Evolutionary conservation across 2,329 filamentous ascomycete species (phyloP).

Genomic region (Cladosporium sphaerospermum): DNA sequence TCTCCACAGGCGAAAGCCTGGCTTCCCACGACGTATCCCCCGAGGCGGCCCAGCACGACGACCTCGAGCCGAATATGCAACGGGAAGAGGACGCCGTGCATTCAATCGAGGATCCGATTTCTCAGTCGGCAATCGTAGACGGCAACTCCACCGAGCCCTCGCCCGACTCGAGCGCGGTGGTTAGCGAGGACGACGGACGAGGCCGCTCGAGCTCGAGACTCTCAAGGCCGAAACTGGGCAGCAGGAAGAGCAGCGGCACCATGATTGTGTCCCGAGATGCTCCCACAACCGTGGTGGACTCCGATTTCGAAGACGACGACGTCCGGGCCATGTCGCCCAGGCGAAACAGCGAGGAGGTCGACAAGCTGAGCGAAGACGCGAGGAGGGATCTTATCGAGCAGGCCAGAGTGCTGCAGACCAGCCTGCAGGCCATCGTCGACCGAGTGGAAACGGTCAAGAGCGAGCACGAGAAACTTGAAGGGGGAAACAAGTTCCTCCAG

Average conservation of each 20-base stretch:
- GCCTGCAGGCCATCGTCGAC: constrained; percentile 81
- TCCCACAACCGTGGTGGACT: constrained; percentile 50
- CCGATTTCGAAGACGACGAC: constrained; percentile 76
- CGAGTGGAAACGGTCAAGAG: constrained; percentile 90
- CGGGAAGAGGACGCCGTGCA: constrained; percentile 7
- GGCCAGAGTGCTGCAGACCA: constrained; percentile 81
- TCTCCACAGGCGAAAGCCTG: constrained; percentile 10
- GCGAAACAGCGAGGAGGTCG: constrained; percentile 82
- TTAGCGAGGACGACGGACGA: constrained; percentile 27
- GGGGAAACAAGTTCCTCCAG: constrained; percentile 92
- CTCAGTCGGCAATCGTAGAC: constrained; percentile 7
- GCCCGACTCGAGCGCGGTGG: constrained; percentile 26
- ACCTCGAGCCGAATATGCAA: constrained; percentile 9
- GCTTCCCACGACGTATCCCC: background rate
- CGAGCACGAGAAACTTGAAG: constrained; percentile 94
- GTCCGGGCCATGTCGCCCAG: constrained; percentile 92
- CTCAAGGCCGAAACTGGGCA: constrained; percentile 58
- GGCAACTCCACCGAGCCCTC: constrained; percentile 19
- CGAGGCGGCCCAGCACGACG: background rate
- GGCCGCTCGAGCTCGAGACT: constrained; percentile 13
- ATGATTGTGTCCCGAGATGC: constrained; percentile 68
- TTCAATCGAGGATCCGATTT: constrained; percentile 7
- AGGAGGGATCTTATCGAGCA: constrained; percentile 63
- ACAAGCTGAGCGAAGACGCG: constrained; percentile 78
- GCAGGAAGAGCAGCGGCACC: constrained; percentile 70